Percentiles rank a stretch among this genome's conserved stretches.
These are phyloP conservation scores for Penium margaritaceum DNA, from an alignment of 139 green algal species.

Conservation along the genomic window DNA sequence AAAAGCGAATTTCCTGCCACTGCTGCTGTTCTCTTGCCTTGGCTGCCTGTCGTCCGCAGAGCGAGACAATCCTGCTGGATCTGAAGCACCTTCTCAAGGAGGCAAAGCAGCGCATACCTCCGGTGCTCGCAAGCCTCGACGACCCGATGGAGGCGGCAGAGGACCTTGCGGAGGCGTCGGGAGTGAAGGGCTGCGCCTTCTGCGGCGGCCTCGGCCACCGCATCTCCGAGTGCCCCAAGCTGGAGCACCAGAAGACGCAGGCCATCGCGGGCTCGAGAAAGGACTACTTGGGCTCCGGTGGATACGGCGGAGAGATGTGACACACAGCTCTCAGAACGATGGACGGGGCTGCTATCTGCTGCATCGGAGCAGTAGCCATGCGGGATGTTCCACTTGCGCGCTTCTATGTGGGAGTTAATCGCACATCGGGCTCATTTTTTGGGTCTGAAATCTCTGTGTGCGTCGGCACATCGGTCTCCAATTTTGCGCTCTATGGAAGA, in stretches of 20 bases:
- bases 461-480: too few species aligned
- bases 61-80: not conserved
- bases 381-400: too few species aligned
- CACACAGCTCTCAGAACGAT: too few species aligned
- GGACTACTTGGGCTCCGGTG: conserved; percentile 48
- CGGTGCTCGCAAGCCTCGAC: conserved; percentile 59
- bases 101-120: conserved; percentile 70
- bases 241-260: conserved; percentile 51
- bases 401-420: too few species aligned
- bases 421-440: too few species aligned
- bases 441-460: too few species aligned
- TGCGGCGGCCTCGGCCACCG: conserved; percentile 93
- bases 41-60: too few species aligned
- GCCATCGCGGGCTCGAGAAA: conserved; percentile 35
- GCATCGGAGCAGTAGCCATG: too few species aligned
- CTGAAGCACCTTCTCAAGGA: conserved; percentile 90
- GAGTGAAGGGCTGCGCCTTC: conserved; percentile 81
- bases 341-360: too few species aligned
- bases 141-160: conserved; percentile 61
- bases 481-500: too few species aligned
- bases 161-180: conserved; percentile 29
- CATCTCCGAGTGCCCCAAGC: conserved; percentile 88
- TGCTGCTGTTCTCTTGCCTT: too few species aligned
- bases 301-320: conserved; percentile 50
- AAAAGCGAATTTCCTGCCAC: too few species aligned